phyloP scores from a whole-genome alignment of 805 yeast genomes.

The Wickerhamomyces alni region DNA sequence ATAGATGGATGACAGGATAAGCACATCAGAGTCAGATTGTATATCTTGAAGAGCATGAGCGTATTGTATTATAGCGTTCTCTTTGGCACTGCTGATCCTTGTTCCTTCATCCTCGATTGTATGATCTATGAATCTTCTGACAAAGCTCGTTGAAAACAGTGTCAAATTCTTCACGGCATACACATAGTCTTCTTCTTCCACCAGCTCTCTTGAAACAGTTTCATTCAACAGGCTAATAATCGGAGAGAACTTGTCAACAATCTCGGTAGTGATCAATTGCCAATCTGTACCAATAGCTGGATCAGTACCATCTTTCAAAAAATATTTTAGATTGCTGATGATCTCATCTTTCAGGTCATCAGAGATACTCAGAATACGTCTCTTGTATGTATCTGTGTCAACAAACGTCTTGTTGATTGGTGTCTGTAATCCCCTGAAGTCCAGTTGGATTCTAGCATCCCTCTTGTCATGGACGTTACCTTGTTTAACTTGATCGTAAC shows the following conservation, averaged over 20 bases:
- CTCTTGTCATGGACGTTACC: constrained; percentile 43
- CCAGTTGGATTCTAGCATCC: constrained; percentile 43
- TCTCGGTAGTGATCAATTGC: constrained; percentile 44
- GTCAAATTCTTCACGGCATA: constrained; percentile 30
- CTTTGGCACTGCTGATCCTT: constrained; percentile 22
- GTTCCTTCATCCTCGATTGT: constrained; percentile 7
- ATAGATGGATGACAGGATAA: constrained; percentile 44
- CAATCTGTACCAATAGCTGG: constrained; percentile 45
- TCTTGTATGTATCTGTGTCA: constrained; percentile 40
- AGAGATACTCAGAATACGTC: constrained; percentile 33
- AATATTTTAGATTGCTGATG: constrained; percentile 27
- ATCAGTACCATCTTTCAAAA: constrained; percentile 28
- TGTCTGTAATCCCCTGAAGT: constrained; percentile 47
- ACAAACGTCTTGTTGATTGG: constrained; percentile 46
- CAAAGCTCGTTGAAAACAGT: constrained; percentile 35
- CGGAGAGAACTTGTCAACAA: constrained; percentile 51
- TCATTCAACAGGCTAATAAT: constrained; percentile 35
- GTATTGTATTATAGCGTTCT: constrained; percentile 40
- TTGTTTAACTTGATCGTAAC: constrained; percentile 40
- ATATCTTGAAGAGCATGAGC: constrained; percentile 36
- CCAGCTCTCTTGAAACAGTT: constrained; percentile 21
- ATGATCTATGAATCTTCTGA: constrained; percentile 36
- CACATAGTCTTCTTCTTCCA: constrained; percentile 11
- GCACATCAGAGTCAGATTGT: constrained; percentile 33
- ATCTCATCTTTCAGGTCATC: constrained; percentile 29